These are phyloP conservation scores for Hypoxylon intermedium DNA, from an alignment of 495 filamentous ascomycete species.

Conservation along the genomic window DNA sequence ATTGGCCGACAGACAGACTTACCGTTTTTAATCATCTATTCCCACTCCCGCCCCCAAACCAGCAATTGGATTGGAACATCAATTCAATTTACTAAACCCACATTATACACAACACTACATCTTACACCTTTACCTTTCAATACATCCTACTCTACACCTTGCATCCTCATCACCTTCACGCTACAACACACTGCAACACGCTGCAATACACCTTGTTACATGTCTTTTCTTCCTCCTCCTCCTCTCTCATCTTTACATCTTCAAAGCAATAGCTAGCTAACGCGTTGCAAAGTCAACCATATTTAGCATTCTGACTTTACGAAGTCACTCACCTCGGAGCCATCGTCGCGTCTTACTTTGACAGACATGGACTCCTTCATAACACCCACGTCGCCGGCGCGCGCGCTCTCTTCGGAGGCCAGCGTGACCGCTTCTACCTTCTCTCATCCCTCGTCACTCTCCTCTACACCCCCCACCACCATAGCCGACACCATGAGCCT, in stretches of 20 bases:
- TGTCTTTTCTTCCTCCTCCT: conserved; percentile 7
- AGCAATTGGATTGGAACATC: background rate
- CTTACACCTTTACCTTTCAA: background rate
- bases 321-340: background rate
- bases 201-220: background rate
- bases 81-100: background rate
- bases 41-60: conserved; percentile 16
- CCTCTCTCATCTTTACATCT: background rate
- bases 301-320: conserved; percentile 1
- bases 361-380: conserved; percentile 33
- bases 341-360: conserved; percentile 25
- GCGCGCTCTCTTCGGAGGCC: conserved; percentile 41
- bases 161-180: background rate
- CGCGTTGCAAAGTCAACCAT: conserved; percentile 18
- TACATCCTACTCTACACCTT: no score
- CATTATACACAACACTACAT: background rate
- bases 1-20: conserved; percentile 37
- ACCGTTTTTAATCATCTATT: conserved; percentile 16
- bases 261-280: conserved; percentile 16
- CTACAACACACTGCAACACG: background rate
- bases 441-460: conserved; percentile 54
- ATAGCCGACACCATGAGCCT: conserved; percentile 55
- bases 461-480: conserved; percentile 56
- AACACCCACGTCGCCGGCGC: conserved; percentile 34
- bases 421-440: conserved; percentile 46